Conservation (phyloP, 108 stramenopile genomes). For the Poteriospumella lacustris region DNA sequence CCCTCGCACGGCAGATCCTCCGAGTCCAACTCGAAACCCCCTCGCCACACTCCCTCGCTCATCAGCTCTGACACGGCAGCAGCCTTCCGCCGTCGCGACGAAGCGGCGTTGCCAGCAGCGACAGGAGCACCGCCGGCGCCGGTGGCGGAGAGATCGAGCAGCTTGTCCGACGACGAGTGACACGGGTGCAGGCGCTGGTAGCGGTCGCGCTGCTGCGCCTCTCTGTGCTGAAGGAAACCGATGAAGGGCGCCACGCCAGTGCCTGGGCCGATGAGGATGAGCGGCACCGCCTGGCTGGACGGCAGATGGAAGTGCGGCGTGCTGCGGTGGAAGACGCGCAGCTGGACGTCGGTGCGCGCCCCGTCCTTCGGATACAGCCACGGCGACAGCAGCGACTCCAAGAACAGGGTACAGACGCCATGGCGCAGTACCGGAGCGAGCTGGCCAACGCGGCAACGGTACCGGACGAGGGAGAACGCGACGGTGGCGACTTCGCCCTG, state of each 20-base stretch:
- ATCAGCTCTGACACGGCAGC: too few species aligned
- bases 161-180: too few species aligned
- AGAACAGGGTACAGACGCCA: neutral
- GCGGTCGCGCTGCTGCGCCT: neutral
- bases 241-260: slow-evolving; percentile 27
- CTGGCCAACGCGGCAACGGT: slow-evolving; percentile 30
- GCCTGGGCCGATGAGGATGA: slow-evolving; percentile 26
- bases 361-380: neutral
- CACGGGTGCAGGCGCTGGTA: too few species aligned
- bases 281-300: neutral
- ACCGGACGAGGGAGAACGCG: slow-evolving; percentile 83
- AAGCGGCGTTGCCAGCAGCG: too few species aligned
- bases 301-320: neutral
- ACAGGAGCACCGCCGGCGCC: too few species aligned
- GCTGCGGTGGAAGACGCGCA: neutral
- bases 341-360: neutral
- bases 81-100: too few species aligned
- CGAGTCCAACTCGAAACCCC: slow-evolving; percentile 16
- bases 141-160: neutral
- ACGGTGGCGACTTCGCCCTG: slow-evolving; percentile 50
- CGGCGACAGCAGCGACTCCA: neutral
- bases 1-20: slow-evolving; percentile 14
- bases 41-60: slow-evolving; percentile 4
- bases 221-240: neutral
- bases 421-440: neutral